A percentile compares a stretch with the other conserved stretches of the same genome.
phyloP scores from a whole-genome alignment of 2,329 filamentous ascomycete genomes.

The Colletotrichum abscissum region DNA sequence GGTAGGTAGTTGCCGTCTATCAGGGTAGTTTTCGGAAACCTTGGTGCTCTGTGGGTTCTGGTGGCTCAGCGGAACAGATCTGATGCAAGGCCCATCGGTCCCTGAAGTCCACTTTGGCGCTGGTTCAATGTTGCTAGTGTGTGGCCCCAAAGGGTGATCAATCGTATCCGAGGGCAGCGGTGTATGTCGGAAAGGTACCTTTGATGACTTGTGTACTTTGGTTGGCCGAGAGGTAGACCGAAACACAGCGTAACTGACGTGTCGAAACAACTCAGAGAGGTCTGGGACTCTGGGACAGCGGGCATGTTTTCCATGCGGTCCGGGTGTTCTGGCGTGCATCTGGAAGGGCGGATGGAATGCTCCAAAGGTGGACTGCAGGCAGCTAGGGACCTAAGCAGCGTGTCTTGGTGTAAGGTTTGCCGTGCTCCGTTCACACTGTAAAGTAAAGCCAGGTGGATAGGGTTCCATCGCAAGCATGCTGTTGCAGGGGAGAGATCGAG shows the following conservation, averaged over 20 bases:
- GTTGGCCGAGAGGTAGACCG: constrained; percentile 5
- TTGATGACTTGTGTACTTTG: background rate
- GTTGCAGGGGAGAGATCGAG: constrained; percentile 12
- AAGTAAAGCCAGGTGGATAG: constrained; percentile 12
- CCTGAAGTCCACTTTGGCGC: background rate
- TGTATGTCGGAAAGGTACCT: background rate
- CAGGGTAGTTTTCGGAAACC: constrained; percentile 1
- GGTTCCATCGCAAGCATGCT: constrained; percentile 18
- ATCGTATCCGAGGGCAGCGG: background rate
- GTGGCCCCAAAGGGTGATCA: background rate
- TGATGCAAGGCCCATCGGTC: constrained; percentile 8
- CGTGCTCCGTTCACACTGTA: background rate
- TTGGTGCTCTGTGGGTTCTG: no score
- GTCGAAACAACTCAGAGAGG: background rate
- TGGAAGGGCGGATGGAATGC: constrained; percentile 32
- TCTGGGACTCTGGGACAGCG: constrained; percentile 7
- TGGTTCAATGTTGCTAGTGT: background rate
- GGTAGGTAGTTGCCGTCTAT: constrained; percentile 1
- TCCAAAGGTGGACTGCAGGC: constrained; percentile 16
- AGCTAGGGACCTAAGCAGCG: constrained; percentile 6
- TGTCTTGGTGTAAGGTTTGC: background rate
- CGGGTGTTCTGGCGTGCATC: constrained; percentile 32
- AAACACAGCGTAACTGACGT: constrained; percentile 14
- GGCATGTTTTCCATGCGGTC: constrained; percentile 15
- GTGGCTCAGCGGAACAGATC: background rate